Percentiles rank a stretch among this genome's conserved stretches.
phyloP scores from a whole-genome alignment of 495 filamentous ascomycete genomes.

The Podospora pseudoanserina region DNA sequence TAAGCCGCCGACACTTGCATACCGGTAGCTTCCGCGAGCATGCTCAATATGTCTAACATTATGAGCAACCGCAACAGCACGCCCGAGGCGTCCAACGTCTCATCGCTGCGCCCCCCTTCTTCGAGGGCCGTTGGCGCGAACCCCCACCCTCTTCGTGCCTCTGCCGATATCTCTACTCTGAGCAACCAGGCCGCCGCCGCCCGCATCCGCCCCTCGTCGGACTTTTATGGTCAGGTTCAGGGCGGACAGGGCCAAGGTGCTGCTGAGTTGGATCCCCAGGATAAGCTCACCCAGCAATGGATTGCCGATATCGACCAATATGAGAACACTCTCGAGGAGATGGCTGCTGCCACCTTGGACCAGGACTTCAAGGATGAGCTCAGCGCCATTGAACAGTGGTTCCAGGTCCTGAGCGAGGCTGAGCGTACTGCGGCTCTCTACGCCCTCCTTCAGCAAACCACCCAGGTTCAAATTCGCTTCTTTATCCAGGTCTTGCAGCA shows the following conservation, averaged over 20 bases:
- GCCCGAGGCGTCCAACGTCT: conserved; percentile 77
- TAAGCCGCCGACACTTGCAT: conserved; percentile 3
- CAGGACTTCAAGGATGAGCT: conserved; percentile 99
- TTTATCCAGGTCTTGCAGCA: conserved; percentile 98
- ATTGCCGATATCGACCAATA: conserved; percentile 98
- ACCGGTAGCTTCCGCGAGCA: conserved; percentile 28
- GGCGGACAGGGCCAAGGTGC: conserved; percentile 59
- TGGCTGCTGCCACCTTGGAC: conserved; percentile 95
- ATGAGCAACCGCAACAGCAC: conserved; percentile 96
- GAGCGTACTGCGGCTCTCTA: conserved; percentile 94
- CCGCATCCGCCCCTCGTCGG: conserved; percentile 90
- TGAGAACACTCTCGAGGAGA: conserved; percentile 94
- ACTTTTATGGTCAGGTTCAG: conserved; percentile 78
- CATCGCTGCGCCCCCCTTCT: conserved; percentile 84
- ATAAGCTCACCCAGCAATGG: conserved; percentile 96
- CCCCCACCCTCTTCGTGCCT: conserved; percentile 80
- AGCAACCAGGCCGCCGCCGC: conserved; percentile 68
- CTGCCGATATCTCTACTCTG: conserved; percentile 92
- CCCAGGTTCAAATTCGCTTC: conserved; percentile 97
- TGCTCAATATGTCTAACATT: conserved; percentile 62
- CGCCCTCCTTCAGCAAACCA: conserved; percentile 94
- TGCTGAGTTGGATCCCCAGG: conserved; percentile 71
- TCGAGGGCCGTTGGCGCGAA: conserved; percentile 73
- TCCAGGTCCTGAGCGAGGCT: conserved; percentile 92
- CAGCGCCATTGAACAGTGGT: conserved; percentile 99